Evolutionary conservation across 371 early-diverging fungal genomes (phyloP).

Genomic region (Rhizopus stolonifer): DNA sequence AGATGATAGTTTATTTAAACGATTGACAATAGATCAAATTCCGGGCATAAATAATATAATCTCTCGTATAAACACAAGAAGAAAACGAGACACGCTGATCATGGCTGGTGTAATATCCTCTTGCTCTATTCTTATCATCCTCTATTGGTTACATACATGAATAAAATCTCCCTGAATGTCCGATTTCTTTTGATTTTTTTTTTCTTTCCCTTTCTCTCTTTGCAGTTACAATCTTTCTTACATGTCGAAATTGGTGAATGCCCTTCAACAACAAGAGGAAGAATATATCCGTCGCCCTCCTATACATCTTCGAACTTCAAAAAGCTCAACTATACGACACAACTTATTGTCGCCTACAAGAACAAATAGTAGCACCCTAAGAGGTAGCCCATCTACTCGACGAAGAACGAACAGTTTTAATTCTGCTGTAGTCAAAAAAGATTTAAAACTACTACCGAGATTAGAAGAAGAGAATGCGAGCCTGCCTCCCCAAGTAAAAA

Average conservation of each 20-base stretch:
- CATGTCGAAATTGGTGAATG: conserved; percentile 39
- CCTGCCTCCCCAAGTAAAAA: conserved; percentile 27
- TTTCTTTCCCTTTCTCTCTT: neutral
- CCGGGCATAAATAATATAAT: conserved; percentile 67
- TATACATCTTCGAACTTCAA: conserved; percentile 32
- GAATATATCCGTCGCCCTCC: conserved; percentile 21
- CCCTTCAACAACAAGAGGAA: conserved; percentile 36
- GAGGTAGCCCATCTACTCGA: conserved; percentile 21
- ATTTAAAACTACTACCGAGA: conserved; percentile 38
- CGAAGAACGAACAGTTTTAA: conserved; percentile 25
- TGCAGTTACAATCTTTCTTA: neutral
- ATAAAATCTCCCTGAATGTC: conserved; percentile 1
- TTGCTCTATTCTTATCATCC: conserved; percentile 57
- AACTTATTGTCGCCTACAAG: conserved; percentile 41
- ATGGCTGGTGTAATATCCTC: conserved; percentile 64
- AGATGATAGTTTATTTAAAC: neutral
- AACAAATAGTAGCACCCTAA: conserved; percentile 40
- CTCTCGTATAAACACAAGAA: conserved; percentile 59
- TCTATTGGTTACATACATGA: conserved; percentile 47
- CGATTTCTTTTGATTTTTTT: neutral
- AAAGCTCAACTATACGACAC: conserved; percentile 41
- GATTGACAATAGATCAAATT: conserved; percentile 39
- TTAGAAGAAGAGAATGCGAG: conserved; percentile 41
- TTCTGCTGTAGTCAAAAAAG: conserved; percentile 18
- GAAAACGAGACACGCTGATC: conserved; percentile 63